Evolutionary conservation across 768 basidiomycete species (phyloP).

Genomic region (Kwoniella dendrophila): DNA sequence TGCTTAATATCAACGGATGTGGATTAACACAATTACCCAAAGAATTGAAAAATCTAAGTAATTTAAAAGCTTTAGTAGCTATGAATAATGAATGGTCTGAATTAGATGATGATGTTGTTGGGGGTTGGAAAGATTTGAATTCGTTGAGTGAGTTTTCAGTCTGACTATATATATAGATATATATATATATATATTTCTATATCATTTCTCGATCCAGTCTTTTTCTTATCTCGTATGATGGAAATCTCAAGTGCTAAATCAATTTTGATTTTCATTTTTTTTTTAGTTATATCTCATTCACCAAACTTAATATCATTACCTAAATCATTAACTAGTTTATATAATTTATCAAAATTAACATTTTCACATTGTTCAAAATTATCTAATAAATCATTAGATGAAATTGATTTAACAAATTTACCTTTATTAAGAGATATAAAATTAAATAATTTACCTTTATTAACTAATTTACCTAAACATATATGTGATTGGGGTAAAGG

Average conservation of each 20-base stretch:
- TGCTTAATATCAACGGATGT: slow-evolving; percentile 43
- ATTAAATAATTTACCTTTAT: slow-evolving; percentile 48
- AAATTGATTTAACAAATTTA: slow-evolving; percentile 34
- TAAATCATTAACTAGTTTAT: slow-evolving; percentile 13
- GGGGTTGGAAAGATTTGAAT: slow-evolving; percentile 44
- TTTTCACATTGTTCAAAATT: slow-evolving; percentile 49
- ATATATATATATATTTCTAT: too few relatives aligned
- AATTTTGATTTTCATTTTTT: neutral
- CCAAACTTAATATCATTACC: slow-evolving; percentile 38
- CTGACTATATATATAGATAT: too few relatives aligned
- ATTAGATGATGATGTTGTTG: slow-evolving; percentile 34
- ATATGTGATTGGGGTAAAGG: slow-evolving; percentile 44
- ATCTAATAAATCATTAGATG: slow-evolving; percentile 26
- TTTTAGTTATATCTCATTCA: slow-evolving; percentile 45
- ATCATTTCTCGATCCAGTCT: neutral
- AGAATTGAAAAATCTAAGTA: slow-evolving; percentile 19
- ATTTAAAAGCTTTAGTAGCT: slow-evolving; percentile 48
- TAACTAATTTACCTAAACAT: slow-evolving; percentile 38
- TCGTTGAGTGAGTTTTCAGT: slow-evolving; percentile 39
- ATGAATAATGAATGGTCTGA: slow-evolving; percentile 47
- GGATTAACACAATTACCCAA: slow-evolving; percentile 31
- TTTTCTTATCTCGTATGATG: neutral
- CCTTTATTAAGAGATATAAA: slow-evolving; percentile 46
- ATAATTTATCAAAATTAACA: slow-evolving; percentile 48
- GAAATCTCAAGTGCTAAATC: neutral